Base-by-base conservation (phyloP, 2,329 filamentous ascomycete species). In the Aspergillus puulaauensis region DNA sequence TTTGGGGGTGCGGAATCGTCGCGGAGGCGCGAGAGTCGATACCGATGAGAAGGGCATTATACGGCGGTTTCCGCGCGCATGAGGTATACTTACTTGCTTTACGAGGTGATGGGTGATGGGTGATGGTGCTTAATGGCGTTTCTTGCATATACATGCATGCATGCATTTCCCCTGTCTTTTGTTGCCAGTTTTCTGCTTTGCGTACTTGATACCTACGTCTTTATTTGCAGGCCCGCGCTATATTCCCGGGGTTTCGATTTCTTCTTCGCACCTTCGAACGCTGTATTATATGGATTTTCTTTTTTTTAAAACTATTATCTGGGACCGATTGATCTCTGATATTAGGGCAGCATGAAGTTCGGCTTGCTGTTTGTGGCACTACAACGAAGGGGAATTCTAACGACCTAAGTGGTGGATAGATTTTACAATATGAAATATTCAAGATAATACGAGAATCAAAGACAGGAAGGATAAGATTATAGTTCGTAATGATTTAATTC, bases 1-100 rank as follows among this genome's bases (percentile, higher is more conserved):
- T 19, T 56, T 67, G 14, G 56, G 49, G 21, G 72, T 75, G 46
- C 65, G 70, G 3, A 57, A 59, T 24, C 68, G 63, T 39, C 69
- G 69, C 17, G 68, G 69, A 3, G 61, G 68, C 17, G 58, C 63
- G 4, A 61, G 57, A 14, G 58, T 74, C n/a, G 63, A 63, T 17
- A 54, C 70, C 3, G 71, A 76, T 54, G 66, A 70, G 24, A 69
- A 68, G 19, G 74, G 73, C 2, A 68, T 75, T 11, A 68, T 74
- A 47, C 63, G 64, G 23, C 66, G 66, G 24, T 12, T 48, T 21
- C 45, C 45, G 2, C 40, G 40, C 2, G n/a, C 14, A 11, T 43
- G 40, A 43, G 17, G 8, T 40, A n/a, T n/a, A 37, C 35, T 2
- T 15, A 11, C 9, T 31, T 31, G 9, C 27, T 31, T 31, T 7